phyloP scores from a whole-genome alignment of 768 basidiomycete species.

The Leccinum disarticulatum region DNA sequence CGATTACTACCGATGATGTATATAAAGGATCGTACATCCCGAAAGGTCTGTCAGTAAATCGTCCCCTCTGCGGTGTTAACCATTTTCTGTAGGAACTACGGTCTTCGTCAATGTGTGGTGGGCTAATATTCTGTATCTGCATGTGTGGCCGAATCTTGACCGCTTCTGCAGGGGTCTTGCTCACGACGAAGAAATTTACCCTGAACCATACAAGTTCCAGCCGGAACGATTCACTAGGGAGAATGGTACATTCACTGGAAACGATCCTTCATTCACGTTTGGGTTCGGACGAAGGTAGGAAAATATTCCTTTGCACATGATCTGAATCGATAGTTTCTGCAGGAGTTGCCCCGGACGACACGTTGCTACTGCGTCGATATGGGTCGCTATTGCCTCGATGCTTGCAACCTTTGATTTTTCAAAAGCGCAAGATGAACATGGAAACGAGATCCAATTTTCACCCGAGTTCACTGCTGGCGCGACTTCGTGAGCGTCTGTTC shows the following conservation, averaged over 20 bases:
- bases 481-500: slow-evolving; percentile 19
- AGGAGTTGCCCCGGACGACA: slow-evolving; percentile 26
- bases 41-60: slow-evolving; percentile 17
- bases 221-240: slow-evolving; percentile 39
- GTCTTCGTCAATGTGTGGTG: slow-evolving; percentile 28
- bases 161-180: slow-evolving; percentile 36
- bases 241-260: slow-evolving; percentile 16
- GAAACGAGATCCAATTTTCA: slow-evolving; percentile 23
- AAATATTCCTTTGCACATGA: neutral
- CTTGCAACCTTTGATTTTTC: slow-evolving; percentile 25
- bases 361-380: slow-evolving; percentile 25
- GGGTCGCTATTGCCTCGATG: slow-evolving; percentile 26
- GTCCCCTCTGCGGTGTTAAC: neutral
- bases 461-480: slow-evolving; percentile 22
- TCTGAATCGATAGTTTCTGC: neutral
- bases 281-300: slow-evolving; percentile 29
- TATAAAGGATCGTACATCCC: slow-evolving; percentile 28
- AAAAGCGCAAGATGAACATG: slow-evolving; percentile 23
- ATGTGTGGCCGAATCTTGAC: neutral
- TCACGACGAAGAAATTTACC: slow-evolving; percentile 38
- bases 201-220: slow-evolving; percentile 39
- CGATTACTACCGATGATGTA: slow-evolving; percentile 19
- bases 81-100: slow-evolving; percentile 14
- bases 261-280: slow-evolving; percentile 13
- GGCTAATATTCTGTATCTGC: neutral